phyloP scores from a whole-genome alignment of 129 eudicot species.

The Sambucus nigra region DNA sequence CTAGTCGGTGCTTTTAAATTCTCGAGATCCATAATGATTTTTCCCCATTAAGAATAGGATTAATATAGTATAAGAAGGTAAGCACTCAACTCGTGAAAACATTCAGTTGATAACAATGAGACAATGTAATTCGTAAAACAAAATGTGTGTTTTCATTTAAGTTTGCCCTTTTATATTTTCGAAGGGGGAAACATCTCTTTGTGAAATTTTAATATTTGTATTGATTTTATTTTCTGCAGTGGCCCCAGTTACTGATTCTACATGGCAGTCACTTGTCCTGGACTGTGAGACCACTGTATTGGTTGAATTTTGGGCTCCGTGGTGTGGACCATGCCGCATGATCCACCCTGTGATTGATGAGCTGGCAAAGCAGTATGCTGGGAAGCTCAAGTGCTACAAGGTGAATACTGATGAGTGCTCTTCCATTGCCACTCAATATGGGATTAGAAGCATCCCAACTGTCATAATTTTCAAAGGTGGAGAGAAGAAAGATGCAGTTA shows the following conservation, averaged over 20 bases:
- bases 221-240: constrained; percentile 28
- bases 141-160: too few species aligned
- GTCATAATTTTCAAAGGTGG: constrained; percentile 81
- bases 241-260: constrained; percentile 38
- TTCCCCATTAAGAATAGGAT: too few species aligned
- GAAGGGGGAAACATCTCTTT: not conserved
- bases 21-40: too few species aligned
- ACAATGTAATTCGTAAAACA: too few species aligned
- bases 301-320: constrained; percentile 99
- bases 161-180: too few species aligned
- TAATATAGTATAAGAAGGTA: too few species aligned
- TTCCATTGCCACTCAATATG: constrained; percentile 60
- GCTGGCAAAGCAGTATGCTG: constrained; percentile 60
- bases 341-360: constrained; percentile 85
- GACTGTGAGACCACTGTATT: constrained; percentile 49
- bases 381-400: constrained; percentile 80
- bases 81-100: too few species aligned
- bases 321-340: constrained; percentile 99
- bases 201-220: not conserved
- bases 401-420: constrained; percentile 89
- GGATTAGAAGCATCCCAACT: constrained; percentile 92
- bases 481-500: constrained; percentile 89
- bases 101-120: too few species aligned
- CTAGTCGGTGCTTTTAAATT: too few species aligned
- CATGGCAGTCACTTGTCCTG: constrained; percentile 62